Conservation (phyloP, 495 filamentous ascomycete species). For the Immersiella caudata region DNA sequence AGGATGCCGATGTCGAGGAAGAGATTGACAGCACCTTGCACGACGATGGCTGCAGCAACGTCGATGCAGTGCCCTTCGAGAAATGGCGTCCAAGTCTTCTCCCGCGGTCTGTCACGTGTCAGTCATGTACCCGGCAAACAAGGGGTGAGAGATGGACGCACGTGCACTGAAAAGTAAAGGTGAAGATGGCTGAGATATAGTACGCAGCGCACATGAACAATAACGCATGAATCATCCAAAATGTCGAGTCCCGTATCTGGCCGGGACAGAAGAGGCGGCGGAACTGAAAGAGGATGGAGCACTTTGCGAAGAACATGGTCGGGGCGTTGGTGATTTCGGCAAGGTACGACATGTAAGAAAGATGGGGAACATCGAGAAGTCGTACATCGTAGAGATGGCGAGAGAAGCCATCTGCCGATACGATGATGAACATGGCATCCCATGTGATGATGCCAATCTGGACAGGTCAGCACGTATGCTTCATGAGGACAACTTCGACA, state of each 20-base stretch:
- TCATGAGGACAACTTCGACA: neutral
- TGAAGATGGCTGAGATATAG: constrained; percentile 30
- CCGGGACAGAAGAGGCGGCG: constrained; percentile 30
- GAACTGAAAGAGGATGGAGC: constrained; percentile 34
- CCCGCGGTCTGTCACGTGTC: constrained; percentile 20
- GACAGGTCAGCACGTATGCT: neutral
- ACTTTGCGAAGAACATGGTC: constrained; percentile 34
- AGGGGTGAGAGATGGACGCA: neutral
- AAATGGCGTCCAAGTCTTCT: constrained; percentile 32
- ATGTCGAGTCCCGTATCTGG: constrained; percentile 29
- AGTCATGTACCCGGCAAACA: neutral
- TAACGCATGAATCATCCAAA: constrained; percentile 35
- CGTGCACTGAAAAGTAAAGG: constrained; percentile 36
- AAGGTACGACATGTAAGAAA: constrained; percentile 30
- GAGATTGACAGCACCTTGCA: constrained; percentile 32
- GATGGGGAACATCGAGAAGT: constrained; percentile 18
- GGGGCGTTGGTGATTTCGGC: constrained; percentile 32
- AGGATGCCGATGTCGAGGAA: constrained; percentile 38
- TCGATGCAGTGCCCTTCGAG: constrained; percentile 37
- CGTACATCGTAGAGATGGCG: constrained; percentile 33
- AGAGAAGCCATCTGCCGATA: constrained; percentile 28
- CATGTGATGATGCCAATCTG: constrained; percentile 31
- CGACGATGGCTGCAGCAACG: constrained; percentile 25
- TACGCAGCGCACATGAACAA: constrained; percentile 34
- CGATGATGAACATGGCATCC: constrained; percentile 32